Evolutionary conservation across 495 filamentous ascomycete species (phyloP), one percentile per base, ranked within the genome.

Genomic region (Coniosporium apollinis): DNA sequence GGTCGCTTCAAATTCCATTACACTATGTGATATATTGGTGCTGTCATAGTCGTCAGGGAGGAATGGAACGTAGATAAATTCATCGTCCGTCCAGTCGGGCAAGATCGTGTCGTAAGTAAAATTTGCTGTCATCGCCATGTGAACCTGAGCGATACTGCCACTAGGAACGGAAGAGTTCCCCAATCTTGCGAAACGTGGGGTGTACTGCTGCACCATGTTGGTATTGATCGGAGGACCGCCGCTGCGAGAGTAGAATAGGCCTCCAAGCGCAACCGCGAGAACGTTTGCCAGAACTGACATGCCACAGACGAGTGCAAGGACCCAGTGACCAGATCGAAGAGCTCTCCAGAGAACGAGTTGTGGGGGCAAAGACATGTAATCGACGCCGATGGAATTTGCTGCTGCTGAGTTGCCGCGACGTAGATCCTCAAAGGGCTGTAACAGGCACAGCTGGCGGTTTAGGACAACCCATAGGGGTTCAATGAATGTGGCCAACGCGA

Each of bases 391-490:
- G 4, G 62, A 59, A 9, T 5, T 42, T 3, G 37, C 37, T 2
- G 55, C 15, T 19, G 17, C 13, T 8, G 56, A 46, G 6, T 46
- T 43, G 7, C 57, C 53, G 19, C 38, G 37, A 10, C 46, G 32
- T 0, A 70, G 44, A 17, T 57, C 52, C 15, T 62, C 52, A 24
- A 65, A 58, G 5, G 66, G 64, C 37, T 63, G 50, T 2, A 66
- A 36, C 5, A 66, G 19, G 24, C 59, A 65, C 2, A 62, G 33
- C 1, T 57, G 33, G 0, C 64, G 54, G 28, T 60, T 61, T 0
- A 71, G 28, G 0, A 68, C 35, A 2, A 64, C 45, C 54, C 63
- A 63, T 5, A 60, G 47, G 0, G 67, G 58, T 30, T 71, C 67
- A 0, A 63, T 42, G 0, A 60, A 31, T 0, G 65, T 66, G 0